Percentiles rank a stretch among this genome's conserved stretches.
Evolutionary conservation across 2,329 filamentous ascomycete species (phyloP).

Genomic region (Claviceps quebecensis): DNA sequence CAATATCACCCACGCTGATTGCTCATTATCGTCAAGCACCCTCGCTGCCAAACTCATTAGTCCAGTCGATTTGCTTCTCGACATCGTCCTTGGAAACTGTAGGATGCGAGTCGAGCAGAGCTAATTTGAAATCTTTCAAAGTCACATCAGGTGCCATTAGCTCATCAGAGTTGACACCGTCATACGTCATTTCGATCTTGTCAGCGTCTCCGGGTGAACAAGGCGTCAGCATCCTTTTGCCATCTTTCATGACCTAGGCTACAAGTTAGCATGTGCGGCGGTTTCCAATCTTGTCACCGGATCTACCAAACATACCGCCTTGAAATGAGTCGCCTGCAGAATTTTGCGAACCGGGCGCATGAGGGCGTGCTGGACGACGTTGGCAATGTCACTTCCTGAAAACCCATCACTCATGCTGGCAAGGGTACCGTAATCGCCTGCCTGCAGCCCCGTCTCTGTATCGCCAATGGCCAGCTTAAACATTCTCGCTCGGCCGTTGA

Average conservation of each 20-base stretch:
- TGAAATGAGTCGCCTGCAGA: conserved; percentile 94
- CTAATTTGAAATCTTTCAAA: conserved; percentile 86
- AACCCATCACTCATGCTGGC: conserved; percentile 82
- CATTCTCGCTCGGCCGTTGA: conserved; percentile 79
- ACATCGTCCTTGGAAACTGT: conserved; percentile 85
- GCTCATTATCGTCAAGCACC: conserved; percentile 35
- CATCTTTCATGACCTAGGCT: conserved; percentile 54
- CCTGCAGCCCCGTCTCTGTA: conserved; percentile 72
- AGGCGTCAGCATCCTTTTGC: conserved; percentile 58
- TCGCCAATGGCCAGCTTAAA: conserved; percentile 90
- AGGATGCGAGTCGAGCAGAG: conserved; percentile 74
- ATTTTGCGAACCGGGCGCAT: conserved; percentile 98
- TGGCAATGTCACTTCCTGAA: conserved; percentile 89
- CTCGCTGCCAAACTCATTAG: conserved; percentile 88
- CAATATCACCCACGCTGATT: conserved; percentile 5
- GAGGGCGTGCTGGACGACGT: conserved; percentile 86
- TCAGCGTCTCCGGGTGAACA: conserved; percentile 84
- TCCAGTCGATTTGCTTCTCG: conserved; percentile 79
- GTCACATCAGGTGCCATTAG: conserved; percentile 75
- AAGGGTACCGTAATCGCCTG: conserved; percentile 65
- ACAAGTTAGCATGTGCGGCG: conserved; percentile 8
- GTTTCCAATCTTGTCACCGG: background rate
- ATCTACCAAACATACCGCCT: conserved; percentile 47
- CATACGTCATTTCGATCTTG: conserved; percentile 88
- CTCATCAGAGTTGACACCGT: conserved; percentile 68